Evolutionary conservation across 768 basidiomycete genomes (phyloP), one percentile per base, ranked within the genome.

Genomic region (Boletus rufocinnamomeus): DNA sequence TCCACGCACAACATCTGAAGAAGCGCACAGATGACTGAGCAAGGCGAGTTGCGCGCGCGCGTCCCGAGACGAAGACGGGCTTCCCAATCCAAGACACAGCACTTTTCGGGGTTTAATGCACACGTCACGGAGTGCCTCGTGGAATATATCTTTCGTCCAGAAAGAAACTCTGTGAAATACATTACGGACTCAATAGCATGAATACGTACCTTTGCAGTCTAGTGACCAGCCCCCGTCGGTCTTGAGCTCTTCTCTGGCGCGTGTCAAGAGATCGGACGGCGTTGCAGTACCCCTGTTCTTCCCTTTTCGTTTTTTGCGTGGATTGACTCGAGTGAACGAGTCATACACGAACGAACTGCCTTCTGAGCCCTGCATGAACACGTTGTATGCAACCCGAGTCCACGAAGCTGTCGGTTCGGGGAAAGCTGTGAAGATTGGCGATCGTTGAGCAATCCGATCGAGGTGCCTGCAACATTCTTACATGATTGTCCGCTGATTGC

Each of bases 81-180:
- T 88, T 50, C 89, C 89, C 30, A 92, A 76, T 13, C 89, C 89
- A 16, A 92, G 81, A 70, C 89, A 91, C 43, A 92, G 68, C 47
- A 88, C 75, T 34, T 69, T 71, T 47, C 49, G 56, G 57, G 74
- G 59, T 50, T 59, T 59, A 48, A 74, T 60, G 38, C 61, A 52
- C 37, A 63, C 63, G 23, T 58, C 57, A 27, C 52, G 61, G 27
- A 82, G 52, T 37, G 74, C 75, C 35, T 73, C 70, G 38, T 70
- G 64, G 43, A 82, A 48, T 21, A 75, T 65, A 60, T 72, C 80
- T 81, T 71, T 50, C 46, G 47, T 51, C 48, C 43, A 25, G 38
- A 40, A 43, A n/a, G 30, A n/a, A 40, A 28, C 10, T 52, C 25
- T 41, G n/a, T 53, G 32, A 38, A 32, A 48, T 25, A 25, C 44